Percentiles rank a stretch among this genome's conserved stretches.
phyloP scores from a whole-genome alignment of 768 basidiomycete species.

The Mycena amicta region DNA sequence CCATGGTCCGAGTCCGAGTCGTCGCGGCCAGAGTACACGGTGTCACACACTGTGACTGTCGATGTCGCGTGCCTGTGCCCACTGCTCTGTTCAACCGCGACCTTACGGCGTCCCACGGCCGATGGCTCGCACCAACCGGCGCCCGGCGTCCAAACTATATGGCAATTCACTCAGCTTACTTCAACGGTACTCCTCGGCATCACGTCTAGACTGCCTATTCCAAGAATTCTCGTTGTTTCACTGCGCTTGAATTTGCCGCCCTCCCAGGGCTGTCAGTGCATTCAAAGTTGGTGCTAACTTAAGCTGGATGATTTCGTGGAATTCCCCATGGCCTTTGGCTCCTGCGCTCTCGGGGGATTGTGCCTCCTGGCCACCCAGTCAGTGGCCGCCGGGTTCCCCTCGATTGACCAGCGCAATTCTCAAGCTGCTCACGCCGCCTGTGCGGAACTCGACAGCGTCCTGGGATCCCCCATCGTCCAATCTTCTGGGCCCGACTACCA shows the following conservation, averaged over 20 bases:
- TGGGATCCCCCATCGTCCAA: constrained; percentile 12
- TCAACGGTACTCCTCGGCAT: background rate
- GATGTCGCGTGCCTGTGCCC: background rate
- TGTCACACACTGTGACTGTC: background rate
- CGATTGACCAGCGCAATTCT: background rate
- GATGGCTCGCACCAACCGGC: background rate
- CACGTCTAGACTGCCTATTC: background rate
- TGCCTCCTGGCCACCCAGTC: background rate
- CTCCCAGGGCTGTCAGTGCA: background rate
- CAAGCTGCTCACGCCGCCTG: constrained; percentile 14
- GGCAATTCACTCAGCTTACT: background rate
- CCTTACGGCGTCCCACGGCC: background rate
- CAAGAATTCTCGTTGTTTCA: background rate
- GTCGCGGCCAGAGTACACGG: background rate
- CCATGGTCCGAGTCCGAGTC: background rate
- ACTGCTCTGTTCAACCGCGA: background rate
- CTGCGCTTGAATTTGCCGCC: background rate
- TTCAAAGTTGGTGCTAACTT: background rate
- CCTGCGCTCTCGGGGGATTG: background rate
- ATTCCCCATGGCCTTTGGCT: background rate
- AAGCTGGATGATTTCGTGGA: background rate
- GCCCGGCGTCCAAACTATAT: background rate
- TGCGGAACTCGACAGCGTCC: constrained; percentile 1
- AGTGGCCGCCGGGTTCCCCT: constrained; percentile 1
- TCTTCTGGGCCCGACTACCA: constrained; percentile 11